Percentiles rank a stretch among this genome's conserved stretches.
phyloP scores from a whole-genome alignment of 352 stramenopile species.

The Phytophthora podocarpi region DNA sequence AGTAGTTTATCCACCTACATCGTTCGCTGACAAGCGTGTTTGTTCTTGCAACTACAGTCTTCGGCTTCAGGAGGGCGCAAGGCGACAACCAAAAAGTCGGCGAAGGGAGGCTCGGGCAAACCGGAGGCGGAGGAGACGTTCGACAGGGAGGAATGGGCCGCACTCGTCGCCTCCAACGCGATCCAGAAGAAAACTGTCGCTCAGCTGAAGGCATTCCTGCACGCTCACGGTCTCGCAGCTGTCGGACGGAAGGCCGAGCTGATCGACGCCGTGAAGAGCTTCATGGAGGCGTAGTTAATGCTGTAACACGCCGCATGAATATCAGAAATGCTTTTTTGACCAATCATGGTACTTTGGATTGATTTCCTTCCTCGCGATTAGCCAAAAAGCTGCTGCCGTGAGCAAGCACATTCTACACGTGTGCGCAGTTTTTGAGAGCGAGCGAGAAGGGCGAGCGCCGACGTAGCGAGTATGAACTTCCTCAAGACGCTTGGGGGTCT shows the following conservation, averaged over 20 bases:
- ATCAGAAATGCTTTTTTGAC: slow-evolving; percentile 25
- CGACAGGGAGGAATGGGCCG: slow-evolving; percentile 55
- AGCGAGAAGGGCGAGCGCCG: background rate
- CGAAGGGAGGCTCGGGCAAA: slow-evolving; percentile 28
- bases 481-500: slow-evolving; percentile 85
- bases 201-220: slow-evolving; percentile 74
- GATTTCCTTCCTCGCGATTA: slow-evolving; percentile 6
- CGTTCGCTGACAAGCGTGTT: background rate
- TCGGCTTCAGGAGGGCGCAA: slow-evolving; percentile 28
- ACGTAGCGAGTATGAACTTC: slow-evolving; percentile 74
- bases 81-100: slow-evolving; percentile 50
- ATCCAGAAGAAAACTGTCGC: slow-evolving; percentile 79
- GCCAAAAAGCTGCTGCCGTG: slow-evolving; percentile 3
- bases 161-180: slow-evolving; percentile 45
- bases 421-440: background rate
- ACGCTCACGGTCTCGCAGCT: slow-evolving; percentile 45
- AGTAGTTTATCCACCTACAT: background rate
- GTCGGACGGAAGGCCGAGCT: slow-evolving; percentile 73
- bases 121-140: slow-evolving; percentile 42
- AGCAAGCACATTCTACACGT: no score
- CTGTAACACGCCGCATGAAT: slow-evolving; percentile 27
- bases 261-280: slow-evolving; percentile 50
- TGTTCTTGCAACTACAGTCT: slow-evolving; percentile 21
- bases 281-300: slow-evolving; percentile 41
- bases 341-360: slow-evolving; percentile 8